Percentiles rank a stretch among this genome's conserved stretches.
Evolutionary conservation across 1,284 basidiomycete genomes (phyloP).

Genomic region (Ceratobasidium sp.): DNA sequence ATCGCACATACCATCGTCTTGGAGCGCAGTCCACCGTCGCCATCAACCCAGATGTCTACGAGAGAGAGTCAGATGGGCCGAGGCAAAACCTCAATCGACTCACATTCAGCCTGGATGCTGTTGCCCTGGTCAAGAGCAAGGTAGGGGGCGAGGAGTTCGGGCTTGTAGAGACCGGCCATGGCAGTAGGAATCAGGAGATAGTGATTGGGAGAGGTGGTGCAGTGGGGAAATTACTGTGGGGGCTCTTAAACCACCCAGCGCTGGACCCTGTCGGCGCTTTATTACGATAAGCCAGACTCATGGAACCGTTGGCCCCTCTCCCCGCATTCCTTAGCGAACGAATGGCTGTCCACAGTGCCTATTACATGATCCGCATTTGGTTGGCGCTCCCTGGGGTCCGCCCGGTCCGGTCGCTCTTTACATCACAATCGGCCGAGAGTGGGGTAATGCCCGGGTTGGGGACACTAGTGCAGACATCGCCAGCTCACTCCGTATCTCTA

Average conservation of each 20-base stretch:
- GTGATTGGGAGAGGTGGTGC: conserved; percentile 25
- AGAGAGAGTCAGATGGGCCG: conserved; percentile 44
- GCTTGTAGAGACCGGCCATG: conserved; percentile 45
- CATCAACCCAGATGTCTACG: conserved; percentile 94
- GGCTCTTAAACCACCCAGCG: background rate
- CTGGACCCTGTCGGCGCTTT: conserved; percentile 24
- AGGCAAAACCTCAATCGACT: conserved; percentile 46
- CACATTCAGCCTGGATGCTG: conserved; percentile 92
- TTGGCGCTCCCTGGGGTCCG: background rate
- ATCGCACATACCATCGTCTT: conserved; percentile 79
- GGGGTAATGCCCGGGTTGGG: conserved; percentile 2
- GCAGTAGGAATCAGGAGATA: background rate
- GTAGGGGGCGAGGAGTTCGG: conserved; percentile 86
- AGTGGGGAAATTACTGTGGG: background rate
- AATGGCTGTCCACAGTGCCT: background rate
- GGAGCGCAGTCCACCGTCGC: conserved; percentile 87
- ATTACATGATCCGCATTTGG: background rate
- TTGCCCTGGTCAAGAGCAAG: conserved; percentile 83
- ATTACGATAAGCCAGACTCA: conserved; percentile 13
- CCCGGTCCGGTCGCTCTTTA: background rate
- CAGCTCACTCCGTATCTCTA: background rate
- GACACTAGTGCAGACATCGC: background rate
- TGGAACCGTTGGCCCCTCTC: background rate
- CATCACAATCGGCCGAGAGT: conserved; percentile 2
- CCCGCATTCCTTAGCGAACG: background rate